phyloP scores from a whole-genome alignment of 176 grass and related monocot genomes.

The Cenchrus purpureus region DNA sequence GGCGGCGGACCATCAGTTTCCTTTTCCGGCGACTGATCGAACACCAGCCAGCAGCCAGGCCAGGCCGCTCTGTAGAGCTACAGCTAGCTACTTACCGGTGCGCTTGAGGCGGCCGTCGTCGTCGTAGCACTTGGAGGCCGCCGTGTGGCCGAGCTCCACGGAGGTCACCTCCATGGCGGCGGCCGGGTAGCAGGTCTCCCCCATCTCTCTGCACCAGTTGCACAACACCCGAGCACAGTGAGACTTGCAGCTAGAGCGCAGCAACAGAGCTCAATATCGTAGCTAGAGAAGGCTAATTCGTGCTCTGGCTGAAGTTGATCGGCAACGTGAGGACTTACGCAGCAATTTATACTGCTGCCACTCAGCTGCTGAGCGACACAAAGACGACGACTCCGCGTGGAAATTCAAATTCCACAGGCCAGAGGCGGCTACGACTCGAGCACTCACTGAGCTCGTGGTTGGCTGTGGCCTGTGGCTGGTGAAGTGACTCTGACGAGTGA shows the following conservation, averaged over 20 bases:
- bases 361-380: background rate
- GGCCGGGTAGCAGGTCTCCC: slow-evolving; percentile 50
- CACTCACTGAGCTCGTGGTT: background rate
- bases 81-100: slow-evolving; percentile 41
- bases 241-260: slow-evolving; percentile 7
- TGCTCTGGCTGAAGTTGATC: background rate
- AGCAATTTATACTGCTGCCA: slow-evolving; percentile 20
- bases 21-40: background rate
- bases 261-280: background rate
- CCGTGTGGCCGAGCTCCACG: slow-evolving; percentile 56
- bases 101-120: slow-evolving; percentile 92
- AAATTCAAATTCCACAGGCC: slow-evolving; percentile 54
- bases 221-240: slow-evolving; percentile 10
- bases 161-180: slow-evolving; percentile 51
- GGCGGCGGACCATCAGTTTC: background rate
- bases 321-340: background rate
- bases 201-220: slow-evolving; percentile 59
- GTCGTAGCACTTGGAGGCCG: slow-evolving; percentile 74
- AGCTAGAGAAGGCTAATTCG: background rate
- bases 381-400: slow-evolving; percentile 3
- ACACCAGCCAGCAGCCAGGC: background rate
- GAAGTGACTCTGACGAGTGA: background rate
- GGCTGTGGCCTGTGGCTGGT: background rate
- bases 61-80: too few relatives aligned
- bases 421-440: background rate